Base-by-base conservation (phyloP, 345 rosid species). In the Linum trigynum region DNA sequence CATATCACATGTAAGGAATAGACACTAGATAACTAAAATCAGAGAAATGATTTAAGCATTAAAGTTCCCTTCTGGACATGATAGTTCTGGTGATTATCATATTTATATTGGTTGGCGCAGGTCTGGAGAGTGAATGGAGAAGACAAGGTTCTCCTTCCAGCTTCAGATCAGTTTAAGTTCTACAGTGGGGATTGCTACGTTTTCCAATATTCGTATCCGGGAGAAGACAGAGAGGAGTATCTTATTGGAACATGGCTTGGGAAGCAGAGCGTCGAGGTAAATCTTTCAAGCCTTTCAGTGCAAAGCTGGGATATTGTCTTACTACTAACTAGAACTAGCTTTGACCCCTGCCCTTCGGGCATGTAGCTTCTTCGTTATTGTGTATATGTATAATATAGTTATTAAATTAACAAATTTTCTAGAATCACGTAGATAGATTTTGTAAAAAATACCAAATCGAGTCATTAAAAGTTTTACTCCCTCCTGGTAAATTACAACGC, bases 201-300 rank as follows among this genome's bases (percentile, higher is more conserved):
- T 69, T 72, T 80, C 72, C 82, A 83, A 70, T 85, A 88, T 72
- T 78, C 82, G 63, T 91, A 83, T 68, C 65, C 82, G 59, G 80
- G 71, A 35, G 63, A 77, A 55, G 89, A 75, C 69, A 83, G 80
- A 82, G 86, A 78, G 3, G 83, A 83, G 64, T 64, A 74, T 76
- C 67, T 91, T 39, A 67, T 82, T 51, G 83, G 81, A 82, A 78
- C 89, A 69, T 91, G 97, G 97, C 66, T 86, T 75, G 96, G 97
- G 56, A 75, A 64, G 67, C 79, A 67, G 56, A 87, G 95, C 75
- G 76, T 76, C 56, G 67, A 40, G 91, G 97, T 88, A 71, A 59
- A 55, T n/a, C 61, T 76, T 68, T 63, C 55, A 48, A 38, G 32
- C 40, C 57, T 57, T 65, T 53, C 41, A 16, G 38, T 17, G 38